Percentiles rank a stretch among this genome's conserved stretches.
Conservation (phyloP, 371 early-diverging fungal species). For the Saksenaea oblongispora region DNA sequence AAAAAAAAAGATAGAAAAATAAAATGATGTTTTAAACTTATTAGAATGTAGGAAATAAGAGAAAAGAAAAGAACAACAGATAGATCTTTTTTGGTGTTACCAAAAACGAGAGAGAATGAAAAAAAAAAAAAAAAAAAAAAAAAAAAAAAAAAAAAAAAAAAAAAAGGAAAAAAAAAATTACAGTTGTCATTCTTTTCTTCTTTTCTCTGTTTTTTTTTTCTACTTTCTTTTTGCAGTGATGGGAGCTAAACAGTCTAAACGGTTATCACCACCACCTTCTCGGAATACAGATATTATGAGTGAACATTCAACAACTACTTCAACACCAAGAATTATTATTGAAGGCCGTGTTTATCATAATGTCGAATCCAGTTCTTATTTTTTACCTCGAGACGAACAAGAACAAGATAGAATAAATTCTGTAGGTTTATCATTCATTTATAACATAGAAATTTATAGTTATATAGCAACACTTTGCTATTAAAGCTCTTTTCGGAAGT, state of each 20-base stretch:
- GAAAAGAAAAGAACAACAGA: background rate
- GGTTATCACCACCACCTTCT: conserved; percentile 7
- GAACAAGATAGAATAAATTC: conserved; percentile 54
- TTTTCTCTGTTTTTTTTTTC: conserved; percentile 9
- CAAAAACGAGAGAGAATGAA: background rate
- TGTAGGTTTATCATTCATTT: conserved; percentile 13
- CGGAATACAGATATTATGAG: conserved; percentile 4
- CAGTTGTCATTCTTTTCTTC: conserved; percentile 10
- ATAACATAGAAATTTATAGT: background rate
- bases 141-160: conserved; percentile 5
- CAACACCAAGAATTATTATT: conserved; percentile 8
- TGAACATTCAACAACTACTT: background rate
- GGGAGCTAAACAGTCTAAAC: conserved; percentile 27
- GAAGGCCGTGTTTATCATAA: conserved; percentile 46
- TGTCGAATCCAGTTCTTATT: conserved; percentile 33
- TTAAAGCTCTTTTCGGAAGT: conserved; percentile 29
- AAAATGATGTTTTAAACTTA: no score
- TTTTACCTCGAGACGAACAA: conserved; percentile 48
- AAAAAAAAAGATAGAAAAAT: no score
- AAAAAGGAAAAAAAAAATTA: conserved; percentile 7
- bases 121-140: conserved; percentile 6
- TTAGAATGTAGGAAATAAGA: no score
- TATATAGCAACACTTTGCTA: conserved; percentile 37
- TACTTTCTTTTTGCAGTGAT: conserved; percentile 12
- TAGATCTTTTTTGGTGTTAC: background rate